Base-by-base conservation (phyloP, 2,329 filamentous ascomycete species). In the Fusarium sp. region DNA sequence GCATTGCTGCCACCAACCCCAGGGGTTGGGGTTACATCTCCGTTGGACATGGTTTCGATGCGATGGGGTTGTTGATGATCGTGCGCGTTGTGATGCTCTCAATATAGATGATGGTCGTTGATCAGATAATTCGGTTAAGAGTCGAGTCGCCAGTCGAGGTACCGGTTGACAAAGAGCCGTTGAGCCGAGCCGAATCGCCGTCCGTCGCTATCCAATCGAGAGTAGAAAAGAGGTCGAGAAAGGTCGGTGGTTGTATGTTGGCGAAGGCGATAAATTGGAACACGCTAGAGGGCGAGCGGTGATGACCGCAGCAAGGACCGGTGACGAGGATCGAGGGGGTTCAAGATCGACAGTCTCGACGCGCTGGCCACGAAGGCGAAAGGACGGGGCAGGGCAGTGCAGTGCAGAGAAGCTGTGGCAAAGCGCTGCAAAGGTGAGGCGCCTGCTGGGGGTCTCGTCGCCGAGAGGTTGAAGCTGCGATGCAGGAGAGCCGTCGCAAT, bases 1-100 rank as follows among this genome's bases (percentile, higher is more conserved):
- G 95, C 97, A 86, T 94, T 97, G 85, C 94, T 97, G 80, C 86
- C 85, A 72, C 86, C 85, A 75, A 75, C 74, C 72, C 76, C 80
- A 79, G 84, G 78, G 81, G 79, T 75, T 50, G 80, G 68, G 47
- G 78, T 74, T 65, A 77, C 72, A 65, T 84, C 82, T 58, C 80
- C 75, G 62, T 78, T 80, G 66, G 82, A 84, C 82, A 84, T 84
- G 65, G 33, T 63, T 63, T 62, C 32, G 47, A 67, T 60, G 45
- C 47, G 43, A 43, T 68, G 10, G 15, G 32, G 30, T 32, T 60
- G 27, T 70, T 47, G 37, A 17, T 25, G 50, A 66, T 65, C 62
- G 54, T 57, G 47, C 5, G 64, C 45, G 61, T 66, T 59, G 65
- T 30, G 22, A 60, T 62, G 60, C 14, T 52, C 47, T 50, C 25